Evolutionary conservation across 768 basidiomycete genomes (phyloP), one percentile per base, ranked within the genome.

Genomic region (Clavulina sp.): DNA sequence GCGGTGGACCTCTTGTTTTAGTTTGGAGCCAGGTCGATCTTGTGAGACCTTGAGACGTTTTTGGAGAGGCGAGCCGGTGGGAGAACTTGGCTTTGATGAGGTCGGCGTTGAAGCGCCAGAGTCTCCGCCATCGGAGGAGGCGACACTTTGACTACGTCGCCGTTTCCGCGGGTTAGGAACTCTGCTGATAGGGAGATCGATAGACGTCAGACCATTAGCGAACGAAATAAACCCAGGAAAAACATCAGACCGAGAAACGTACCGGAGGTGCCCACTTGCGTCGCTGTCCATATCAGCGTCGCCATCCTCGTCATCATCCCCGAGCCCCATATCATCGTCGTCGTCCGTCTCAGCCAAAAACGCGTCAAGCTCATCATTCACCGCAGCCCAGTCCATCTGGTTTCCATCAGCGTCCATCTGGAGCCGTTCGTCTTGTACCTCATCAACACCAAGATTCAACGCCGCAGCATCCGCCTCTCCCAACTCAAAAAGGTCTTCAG

Each of bases 341-440:
- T 53, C 57, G 50, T 81, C 80, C 54, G 82, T 78, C 56, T 84
- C 82, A 56, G 78, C 80, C 76, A 91, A 77, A 34, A 84, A 81
- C 40, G 80, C 87, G 55, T 88, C 85, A 32, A 91, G 80, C 60
- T 92, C 91, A 54, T 81, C 76, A 60, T 85, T 84, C 58, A 86
- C 80, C 58, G 79, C 80, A 57, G 78, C 76, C 81, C 86, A 88
- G 62, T 87, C 73, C 52, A 86, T 78, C 43, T 76, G 38, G 24
- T 31, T 5, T 33, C 38, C 76, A 53, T 66, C 71, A 52, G 80
- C 68, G 50, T 54, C 51, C 44, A 50, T 58, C 32, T 54, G 58
- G 54, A 57, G 57, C 41, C 57, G 58, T 23, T 59, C 57, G 36
- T 61, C 49, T 2, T 57, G 59, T 21, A 53, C 58, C 28, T 62